Evolutionary conservation across 2,329 filamentous ascomycete genomes (phyloP).

Genomic region (Septoria petroselini): DNA sequence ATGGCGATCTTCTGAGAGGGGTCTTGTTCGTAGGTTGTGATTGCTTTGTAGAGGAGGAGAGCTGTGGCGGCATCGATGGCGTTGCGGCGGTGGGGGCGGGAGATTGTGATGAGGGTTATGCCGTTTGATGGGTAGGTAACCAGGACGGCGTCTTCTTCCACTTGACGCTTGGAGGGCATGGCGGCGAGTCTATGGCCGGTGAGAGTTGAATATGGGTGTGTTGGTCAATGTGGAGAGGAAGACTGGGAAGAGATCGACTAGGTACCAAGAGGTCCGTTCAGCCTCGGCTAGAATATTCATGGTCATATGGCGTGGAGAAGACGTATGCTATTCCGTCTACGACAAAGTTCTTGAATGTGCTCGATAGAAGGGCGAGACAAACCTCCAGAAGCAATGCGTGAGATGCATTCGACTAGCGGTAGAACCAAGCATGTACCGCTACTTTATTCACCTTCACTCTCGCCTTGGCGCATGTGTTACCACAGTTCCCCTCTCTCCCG

Average conservation of each 20-base stretch:
- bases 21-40: conserved; percentile 52
- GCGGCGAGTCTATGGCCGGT: too few relatives aligned
- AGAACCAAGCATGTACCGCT: background rate
- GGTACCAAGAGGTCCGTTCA: too few relatives aligned
- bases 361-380: too few relatives aligned
- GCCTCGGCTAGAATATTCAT: too few relatives aligned
- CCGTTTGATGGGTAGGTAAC: conserved; percentile 35
- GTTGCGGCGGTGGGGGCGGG: conserved; percentile 52
- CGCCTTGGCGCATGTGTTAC: background rate
- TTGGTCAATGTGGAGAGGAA: too few relatives aligned
- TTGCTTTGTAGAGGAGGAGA: conserved; percentile 47
- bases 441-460: conserved; percentile 1
- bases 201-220: too few relatives aligned
- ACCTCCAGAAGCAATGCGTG: too few relatives aligned
- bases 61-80: conserved; percentile 53
- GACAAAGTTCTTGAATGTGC: too few relatives aligned
- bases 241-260: too few relatives aligned
- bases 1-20: conserved; percentile 47
- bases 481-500: background rate
- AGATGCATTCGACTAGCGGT: too few relatives aligned
- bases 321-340: too few relatives aligned
- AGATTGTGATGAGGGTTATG: conserved; percentile 56
- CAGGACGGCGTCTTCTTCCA: conserved; percentile 22
- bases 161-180: background rate
- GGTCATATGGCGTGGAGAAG: too few relatives aligned